Conservation (phyloP, 1,284 basidiomycete genomes). For the Marasmius tenuissimus region DNA sequence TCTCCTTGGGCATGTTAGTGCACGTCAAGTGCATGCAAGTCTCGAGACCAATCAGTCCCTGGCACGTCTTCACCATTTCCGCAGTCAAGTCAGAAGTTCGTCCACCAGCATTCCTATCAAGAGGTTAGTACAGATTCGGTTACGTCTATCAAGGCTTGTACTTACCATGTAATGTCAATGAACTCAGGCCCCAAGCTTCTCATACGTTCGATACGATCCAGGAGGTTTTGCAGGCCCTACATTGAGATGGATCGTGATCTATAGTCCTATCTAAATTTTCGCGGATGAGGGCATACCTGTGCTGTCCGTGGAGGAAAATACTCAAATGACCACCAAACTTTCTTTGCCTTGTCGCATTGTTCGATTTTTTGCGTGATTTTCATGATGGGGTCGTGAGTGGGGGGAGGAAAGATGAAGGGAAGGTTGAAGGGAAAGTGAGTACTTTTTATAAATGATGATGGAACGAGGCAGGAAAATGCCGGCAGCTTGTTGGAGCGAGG, state of each 20-base stretch:
- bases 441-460: not conserved
- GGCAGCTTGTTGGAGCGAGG: not conserved
- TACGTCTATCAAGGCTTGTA: conserved; percentile 8
- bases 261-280: not conserved
- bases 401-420: conserved; percentile 17
- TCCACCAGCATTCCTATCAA: conserved; percentile 88
- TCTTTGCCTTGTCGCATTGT: conserved; percentile 78
- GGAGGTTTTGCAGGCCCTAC: conserved; percentile 89
- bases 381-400: conserved; percentile 47
- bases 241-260: conserved; percentile 6
- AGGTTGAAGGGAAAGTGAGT: conserved; percentile 11
- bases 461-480: not conserved
- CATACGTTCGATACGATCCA: conserved; percentile 99
- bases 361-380: conserved; percentile 91
- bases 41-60: conserved; percentile 89
- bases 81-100: conserved; percentile 90
- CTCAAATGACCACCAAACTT: conserved; percentile 95
- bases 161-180: conserved; percentile 95
- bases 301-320: conserved; percentile 96
- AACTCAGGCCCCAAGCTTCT: conserved; percentile 94
- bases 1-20: conserved; percentile 95
- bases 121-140: conserved; percentile 10
- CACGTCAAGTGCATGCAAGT: conserved; percentile 99
- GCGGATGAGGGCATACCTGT: conserved; percentile 56
- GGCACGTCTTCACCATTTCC: conserved; percentile 96